A percentile compares a stretch with the other conserved stretches of the same genome.
Evolutionary conservation across 306 rosid genomes (phyloP).

Genomic region (Glycyrrhiza uralensis): DNA sequence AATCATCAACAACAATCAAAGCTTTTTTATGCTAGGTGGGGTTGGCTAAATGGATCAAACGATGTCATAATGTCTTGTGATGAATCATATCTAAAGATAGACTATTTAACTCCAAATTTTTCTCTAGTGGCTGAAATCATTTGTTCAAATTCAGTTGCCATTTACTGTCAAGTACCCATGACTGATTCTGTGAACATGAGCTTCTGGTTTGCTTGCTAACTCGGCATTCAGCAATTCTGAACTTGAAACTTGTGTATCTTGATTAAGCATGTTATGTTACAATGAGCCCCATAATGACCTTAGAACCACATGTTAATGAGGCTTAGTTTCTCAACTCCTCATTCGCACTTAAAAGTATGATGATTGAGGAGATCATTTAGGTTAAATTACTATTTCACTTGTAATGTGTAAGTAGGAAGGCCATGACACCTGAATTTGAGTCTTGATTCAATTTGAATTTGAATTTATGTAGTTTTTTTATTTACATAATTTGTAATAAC

Average conservation of each 20-base stretch:
- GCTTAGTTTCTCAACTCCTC: not conserved
- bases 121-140: not conserved
- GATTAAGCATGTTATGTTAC: not conserved
- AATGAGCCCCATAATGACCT: constrained; percentile 7
- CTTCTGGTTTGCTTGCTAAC: not conserved
- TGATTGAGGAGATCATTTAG: not conserved
- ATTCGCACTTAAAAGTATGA: not conserved
- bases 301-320: not conserved
- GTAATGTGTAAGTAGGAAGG: not conserved
- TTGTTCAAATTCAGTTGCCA: not conserved
- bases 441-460: too few species aligned
- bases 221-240: not conserved
- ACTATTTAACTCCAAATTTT: not conserved
- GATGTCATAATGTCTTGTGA: not conserved
- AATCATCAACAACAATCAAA: not conserved
- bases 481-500: not conserved
- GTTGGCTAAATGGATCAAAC: not conserved
- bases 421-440: not conserved
- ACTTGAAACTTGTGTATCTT: constrained; percentile 10
- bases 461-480: not conserved
- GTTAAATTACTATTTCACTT: not conserved
- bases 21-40: not conserved
- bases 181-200: not conserved
- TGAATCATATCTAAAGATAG: not conserved
- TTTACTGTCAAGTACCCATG: not conserved